A percentile compares a stretch with the other conserved stretches of the same genome.
These are phyloP conservation scores for Colletotrichum australisinense DNA, from an alignment of 2,329 filamentous ascomycete species.

Conservation along the genomic window DNA sequence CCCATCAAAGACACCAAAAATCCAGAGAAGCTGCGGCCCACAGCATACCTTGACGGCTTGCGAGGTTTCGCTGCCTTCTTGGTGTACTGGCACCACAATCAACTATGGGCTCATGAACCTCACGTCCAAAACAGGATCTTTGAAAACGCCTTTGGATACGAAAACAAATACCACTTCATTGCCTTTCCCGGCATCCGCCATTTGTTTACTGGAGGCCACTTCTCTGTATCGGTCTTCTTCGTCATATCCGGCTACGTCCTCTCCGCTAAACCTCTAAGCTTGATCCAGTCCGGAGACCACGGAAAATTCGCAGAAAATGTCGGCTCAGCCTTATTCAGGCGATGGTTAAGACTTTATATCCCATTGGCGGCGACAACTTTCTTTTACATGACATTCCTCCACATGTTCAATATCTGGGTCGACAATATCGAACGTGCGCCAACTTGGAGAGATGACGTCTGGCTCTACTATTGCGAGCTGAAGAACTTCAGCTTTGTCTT, in stretches of 20 bases:
- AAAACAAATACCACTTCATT: slow-evolving; percentile 59
- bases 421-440: slow-evolving; percentile 50
- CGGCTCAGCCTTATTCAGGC: slow-evolving; percentile 59
- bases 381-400: slow-evolving; percentile 51
- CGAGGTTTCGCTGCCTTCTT: slow-evolving; percentile 59
- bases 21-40: slow-evolving; percentile 46
- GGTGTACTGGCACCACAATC: slow-evolving; percentile 60
- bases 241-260: slow-evolving; percentile 70
- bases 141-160: slow-evolving; percentile 56
- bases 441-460: slow-evolving; percentile 61
- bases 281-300: slow-evolving; percentile 58
- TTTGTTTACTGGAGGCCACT: slow-evolving; percentile 72
- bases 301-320: slow-evolving; percentile 55
- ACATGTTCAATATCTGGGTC: slow-evolving; percentile 49
- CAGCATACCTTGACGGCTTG: slow-evolving; percentile 60
- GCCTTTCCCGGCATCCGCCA: slow-evolving; percentile 67
- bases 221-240: slow-evolving; percentile 65
- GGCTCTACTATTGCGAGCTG: slow-evolving; percentile 60
- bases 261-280: slow-evolving; percentile 59
- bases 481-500: slow-evolving; percentile 52
- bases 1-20: slow-evolving; percentile 32
- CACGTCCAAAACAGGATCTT: slow-evolving; percentile 50
- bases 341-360: slow-evolving; percentile 61
- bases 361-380: slow-evolving; percentile 67
- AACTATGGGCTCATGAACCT: slow-evolving; percentile 51